Evolutionary conservation across 2,329 filamentous ascomycete genomes (phyloP).

Genomic region (Lachnellula suecica): DNA sequence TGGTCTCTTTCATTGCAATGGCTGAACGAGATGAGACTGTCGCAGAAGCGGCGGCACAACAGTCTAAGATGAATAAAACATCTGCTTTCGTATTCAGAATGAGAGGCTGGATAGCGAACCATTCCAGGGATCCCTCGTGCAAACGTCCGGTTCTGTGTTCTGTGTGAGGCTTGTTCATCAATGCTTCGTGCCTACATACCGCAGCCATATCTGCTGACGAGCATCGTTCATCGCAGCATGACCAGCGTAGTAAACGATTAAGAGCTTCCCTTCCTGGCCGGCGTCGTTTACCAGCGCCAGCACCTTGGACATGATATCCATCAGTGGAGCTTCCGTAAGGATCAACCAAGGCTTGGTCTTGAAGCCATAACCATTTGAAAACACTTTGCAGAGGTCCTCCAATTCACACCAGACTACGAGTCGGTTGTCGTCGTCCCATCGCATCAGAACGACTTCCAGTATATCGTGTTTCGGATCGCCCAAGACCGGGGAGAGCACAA

Average conservation of each 20-base stretch:
- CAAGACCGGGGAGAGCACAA: constrained; percentile 23
- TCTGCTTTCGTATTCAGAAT: constrained; percentile 11
- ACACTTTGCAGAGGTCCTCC: constrained; percentile 19
- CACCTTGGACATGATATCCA: constrained; percentile 22
- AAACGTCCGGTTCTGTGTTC: constrained; percentile 7
- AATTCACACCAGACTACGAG: constrained; percentile 18
- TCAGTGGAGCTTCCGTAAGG: constrained; percentile 20
- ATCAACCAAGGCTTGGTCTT: constrained; percentile 24
- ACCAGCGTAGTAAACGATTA: constrained; percentile 26
- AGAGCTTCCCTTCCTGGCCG: constrained; percentile 15
- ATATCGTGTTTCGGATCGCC: constrained; percentile 23
- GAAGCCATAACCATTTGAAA: constrained; percentile 23
- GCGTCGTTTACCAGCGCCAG: constrained; percentile 21
- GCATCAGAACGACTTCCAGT: constrained; percentile 21
- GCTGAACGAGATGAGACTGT: too few relatives aligned
- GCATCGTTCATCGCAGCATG: constrained; percentile 21
- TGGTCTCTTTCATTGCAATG: constrained; percentile 18
- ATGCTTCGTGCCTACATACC: not conserved
- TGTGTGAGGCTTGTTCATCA: constrained; percentile 3
- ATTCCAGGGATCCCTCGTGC: constrained; percentile 7
- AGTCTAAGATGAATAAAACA: constrained; percentile 10
- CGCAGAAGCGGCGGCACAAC: constrained; percentile 5
- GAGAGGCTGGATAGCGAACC: constrained; percentile 8
- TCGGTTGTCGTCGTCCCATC: constrained; percentile 25
- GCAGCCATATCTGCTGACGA: constrained; percentile 22